Base-by-base conservation (phyloP, 176 grass and related monocot species). In the Cocos nucifera region DNA sequence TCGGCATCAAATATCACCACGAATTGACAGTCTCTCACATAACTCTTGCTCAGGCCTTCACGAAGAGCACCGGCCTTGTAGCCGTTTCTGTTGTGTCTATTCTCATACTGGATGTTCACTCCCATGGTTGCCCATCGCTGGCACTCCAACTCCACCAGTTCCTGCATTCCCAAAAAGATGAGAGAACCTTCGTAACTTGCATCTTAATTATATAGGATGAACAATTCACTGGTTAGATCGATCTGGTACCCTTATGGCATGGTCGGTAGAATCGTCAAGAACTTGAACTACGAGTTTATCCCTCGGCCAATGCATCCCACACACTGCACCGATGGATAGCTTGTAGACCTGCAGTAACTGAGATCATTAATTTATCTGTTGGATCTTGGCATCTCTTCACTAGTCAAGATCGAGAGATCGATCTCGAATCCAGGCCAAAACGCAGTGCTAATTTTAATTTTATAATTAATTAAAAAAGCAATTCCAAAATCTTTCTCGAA, bases 21-120 rank as follows among this genome's bases (percentile, higher is more conserved):
- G 51, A 62, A 84, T 26, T 82, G 80, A 30, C 90, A 90, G 4
- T 82, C 80, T 22, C 35, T 65, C 6, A 56, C 83, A 22, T 95
- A 95, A n/a, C 1, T 12, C 58, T 87, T 90, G 57, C 69, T 73
- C 17, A 95, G 78, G 17, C 90, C 90, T 64, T 95, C 86, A n/a
- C 80, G 75, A 75, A 90, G 84, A 9, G 86, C 86, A 39, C 91
- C 91, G 0, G 86, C 86, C 81, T 95, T 95, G 83, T 95, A 95
- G 4, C 86, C 91, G 50, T 71, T 84, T 5, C 86, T 77, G 77
- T 83, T 90, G 69, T 79, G 84, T 20, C 83, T 76, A 26, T 75
- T 87, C 77, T 95, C 86, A 56, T 90, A 90, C 14, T 50, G 63
- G 44, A 90, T 75, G 61, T 69, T 62, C 6, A 85, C 57, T 51